Evolutionary conservation across 2,329 filamentous ascomycete species (phyloP).

Genomic region (Colletotrichum truncatum): DNA sequence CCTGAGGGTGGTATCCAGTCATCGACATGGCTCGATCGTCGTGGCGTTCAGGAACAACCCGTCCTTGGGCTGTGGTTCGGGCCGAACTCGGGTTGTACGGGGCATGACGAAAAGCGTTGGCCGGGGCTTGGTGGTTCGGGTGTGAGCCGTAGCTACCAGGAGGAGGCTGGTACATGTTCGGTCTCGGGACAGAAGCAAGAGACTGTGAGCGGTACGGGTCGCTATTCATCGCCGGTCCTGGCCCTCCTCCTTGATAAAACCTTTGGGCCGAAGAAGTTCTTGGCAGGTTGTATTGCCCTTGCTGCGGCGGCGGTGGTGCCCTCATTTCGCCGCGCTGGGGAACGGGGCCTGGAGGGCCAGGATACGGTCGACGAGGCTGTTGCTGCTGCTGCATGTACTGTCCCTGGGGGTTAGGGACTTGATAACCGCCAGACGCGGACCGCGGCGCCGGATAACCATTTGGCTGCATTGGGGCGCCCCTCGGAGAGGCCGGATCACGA

Average conservation of each 20-base stretch:
- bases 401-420: slow-evolving; percentile 50
- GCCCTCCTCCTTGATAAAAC: slow-evolving; percentile 68
- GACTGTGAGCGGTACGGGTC: slow-evolving; percentile 95
- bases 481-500: slow-evolving; percentile 46
- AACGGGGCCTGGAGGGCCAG: slow-evolving; percentile 56
- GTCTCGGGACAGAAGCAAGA: slow-evolving; percentile 79
- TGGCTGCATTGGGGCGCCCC: slow-evolving; percentile 45
- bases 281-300: slow-evolving; percentile 35
- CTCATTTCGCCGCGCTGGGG: slow-evolving; percentile 64
- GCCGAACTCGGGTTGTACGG: slow-evolving; percentile 75
- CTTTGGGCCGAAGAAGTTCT: slow-evolving; percentile 63
- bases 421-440: slow-evolving; percentile 59
- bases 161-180: slow-evolving; percentile 74
- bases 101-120: slow-evolving; percentile 81
- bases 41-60: slow-evolving; percentile 89
- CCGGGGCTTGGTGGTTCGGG: slow-evolving; percentile 64
- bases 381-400: slow-evolving; percentile 58
- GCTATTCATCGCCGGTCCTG: slow-evolving; percentile 78
- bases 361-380: slow-evolving; percentile 54
- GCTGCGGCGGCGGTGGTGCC: slow-evolving; percentile 55
- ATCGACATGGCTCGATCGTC: slow-evolving; percentile 97
- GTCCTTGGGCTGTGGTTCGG: slow-evolving; percentile 88
- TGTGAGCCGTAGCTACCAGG: slow-evolving; percentile 59
- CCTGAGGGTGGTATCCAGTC: slow-evolving; percentile 77
- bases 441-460: slow-evolving; percentile 53